phyloP scores from a whole-genome alignment of 352 stramenopile species.

The Peronospora farinosa region DNA sequence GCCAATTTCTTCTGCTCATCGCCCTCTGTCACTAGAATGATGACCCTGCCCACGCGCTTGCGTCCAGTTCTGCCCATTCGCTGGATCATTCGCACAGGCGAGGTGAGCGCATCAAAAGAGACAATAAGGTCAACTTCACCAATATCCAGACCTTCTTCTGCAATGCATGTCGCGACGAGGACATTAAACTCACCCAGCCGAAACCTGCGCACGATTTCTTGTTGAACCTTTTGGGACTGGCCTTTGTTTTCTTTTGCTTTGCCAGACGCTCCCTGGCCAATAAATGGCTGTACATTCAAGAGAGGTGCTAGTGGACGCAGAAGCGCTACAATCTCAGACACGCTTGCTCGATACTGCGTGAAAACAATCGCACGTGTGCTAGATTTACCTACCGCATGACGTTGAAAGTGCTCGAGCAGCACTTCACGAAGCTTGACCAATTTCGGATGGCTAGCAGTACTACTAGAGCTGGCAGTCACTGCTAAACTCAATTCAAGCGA shows the following conservation, averaged over 20 bases:
- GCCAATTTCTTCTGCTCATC: constrained; percentile 87
- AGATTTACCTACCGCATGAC: constrained; percentile 51
- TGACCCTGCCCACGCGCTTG: constrained; percentile 89
- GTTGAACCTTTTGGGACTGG: constrained; percentile 93
- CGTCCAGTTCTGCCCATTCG: constrained; percentile 94
- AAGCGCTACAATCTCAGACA: constrained; percentile 90
- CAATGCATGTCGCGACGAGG: constrained; percentile 93
- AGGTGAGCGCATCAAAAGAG: constrained; percentile 90
- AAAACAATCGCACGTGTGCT: constrained; percentile 97
- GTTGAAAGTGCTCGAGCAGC: constrained; percentile 81
- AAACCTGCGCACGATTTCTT: constrained; percentile 91
- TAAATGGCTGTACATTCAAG: constrained; percentile 89
- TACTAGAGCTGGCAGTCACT: constrained; percentile 11
- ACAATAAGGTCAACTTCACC: constrained; percentile 93
- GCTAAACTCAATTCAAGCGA: constrained; percentile 44
- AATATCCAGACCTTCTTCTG: constrained; percentile 94
- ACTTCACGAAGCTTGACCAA: constrained; percentile 89
- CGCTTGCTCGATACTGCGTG: constrained; percentile 92
- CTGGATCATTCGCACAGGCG: constrained; percentile 93
- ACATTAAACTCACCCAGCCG: constrained; percentile 86
- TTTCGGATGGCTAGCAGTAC: constrained; percentile 62
- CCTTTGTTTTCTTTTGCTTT: constrained; percentile 83
- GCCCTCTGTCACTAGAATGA: constrained; percentile 86
- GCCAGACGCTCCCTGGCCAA: constrained; percentile 87
- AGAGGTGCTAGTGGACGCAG: constrained; percentile 58